These are phyloP conservation scores for Trichoderma sp. DNA, from an alignment of 2,329 filamentous ascomycete genomes.

Conservation along the genomic window DNA sequence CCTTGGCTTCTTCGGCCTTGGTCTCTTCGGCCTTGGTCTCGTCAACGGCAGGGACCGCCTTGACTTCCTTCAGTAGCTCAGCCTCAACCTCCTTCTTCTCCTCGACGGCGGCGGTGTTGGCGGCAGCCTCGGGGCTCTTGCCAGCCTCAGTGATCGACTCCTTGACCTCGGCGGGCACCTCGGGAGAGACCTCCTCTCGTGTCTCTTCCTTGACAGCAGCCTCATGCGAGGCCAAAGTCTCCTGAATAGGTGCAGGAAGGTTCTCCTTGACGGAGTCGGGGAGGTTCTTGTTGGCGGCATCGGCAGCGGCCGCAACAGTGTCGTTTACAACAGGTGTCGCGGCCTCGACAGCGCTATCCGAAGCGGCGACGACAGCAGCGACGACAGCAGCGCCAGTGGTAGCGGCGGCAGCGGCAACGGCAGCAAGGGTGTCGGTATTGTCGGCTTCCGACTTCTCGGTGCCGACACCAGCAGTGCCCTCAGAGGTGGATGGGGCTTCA, in stretches of 20 bases:
- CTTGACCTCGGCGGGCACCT: constrained; percentile 59
- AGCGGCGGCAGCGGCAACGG: constrained; percentile 37
- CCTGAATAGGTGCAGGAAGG: constrained; percentile 53
- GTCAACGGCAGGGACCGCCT: constrained; percentile 41
- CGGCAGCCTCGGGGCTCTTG: constrained; percentile 68
- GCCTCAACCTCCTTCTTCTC: constrained; percentile 76
- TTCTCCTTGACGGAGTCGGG: constrained; percentile 56
- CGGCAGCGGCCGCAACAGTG: constrained; percentile 41
- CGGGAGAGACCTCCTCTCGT: constrained; percentile 49
- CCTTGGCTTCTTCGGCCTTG: constrained; percentile 24
- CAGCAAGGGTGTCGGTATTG: constrained; percentile 44
- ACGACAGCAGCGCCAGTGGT: constrained; percentile 36
- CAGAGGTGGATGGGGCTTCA: constrained; percentile 59
- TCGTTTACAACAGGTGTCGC: constrained; percentile 42
- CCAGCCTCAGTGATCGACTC: constrained; percentile 60
- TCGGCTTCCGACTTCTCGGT: constrained; percentile 54
- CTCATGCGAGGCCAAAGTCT: constrained; percentile 45
- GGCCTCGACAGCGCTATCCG: constrained; percentile 42
- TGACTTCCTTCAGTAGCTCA: constrained; percentile 69
- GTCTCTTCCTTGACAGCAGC: constrained; percentile 42
- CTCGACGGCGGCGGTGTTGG: constrained; percentile 65
- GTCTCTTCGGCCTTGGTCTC: constrained; percentile 29
- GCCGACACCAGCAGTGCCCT: constrained; percentile 54
- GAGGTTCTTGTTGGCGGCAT: constrained; percentile 50
- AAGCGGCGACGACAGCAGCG: constrained; percentile 35